Evolutionary conservation across 2,329 filamentous ascomycete genomes (phyloP).

Genomic region (Thermochaetoides dissita): DNA sequence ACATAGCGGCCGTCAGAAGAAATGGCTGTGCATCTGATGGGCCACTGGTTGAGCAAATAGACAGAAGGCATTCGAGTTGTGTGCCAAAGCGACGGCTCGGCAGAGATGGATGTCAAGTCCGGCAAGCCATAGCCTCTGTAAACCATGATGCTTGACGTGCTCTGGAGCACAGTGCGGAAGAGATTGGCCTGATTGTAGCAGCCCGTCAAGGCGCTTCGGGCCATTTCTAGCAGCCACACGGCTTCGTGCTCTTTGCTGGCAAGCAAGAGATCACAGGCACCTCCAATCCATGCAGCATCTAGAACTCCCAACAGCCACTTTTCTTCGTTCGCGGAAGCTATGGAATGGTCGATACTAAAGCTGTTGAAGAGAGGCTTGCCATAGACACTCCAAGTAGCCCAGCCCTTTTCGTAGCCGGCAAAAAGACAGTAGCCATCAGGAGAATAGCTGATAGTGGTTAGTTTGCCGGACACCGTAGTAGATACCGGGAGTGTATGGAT

Average conservation of each 20-base stretch:
- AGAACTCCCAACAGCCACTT: slow-evolving; percentile 70
- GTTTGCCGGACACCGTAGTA: slow-evolving; percentile 47
- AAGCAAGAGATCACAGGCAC: slow-evolving; percentile 74
- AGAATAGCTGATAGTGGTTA: slow-evolving; percentile 72
- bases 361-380: slow-evolving; percentile 78
- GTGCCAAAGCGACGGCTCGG: slow-evolving; percentile 90
- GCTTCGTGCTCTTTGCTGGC: slow-evolving; percentile 57
- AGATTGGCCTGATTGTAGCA: slow-evolving; percentile 88
- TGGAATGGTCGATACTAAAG: slow-evolving; percentile 54
- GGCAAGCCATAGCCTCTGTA: slow-evolving; percentile 88
- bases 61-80: slow-evolving; percentile 70
- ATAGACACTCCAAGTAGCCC: slow-evolving; percentile 96
- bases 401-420: slow-evolving; percentile 80
- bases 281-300: slow-evolving; percentile 73
- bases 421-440: slow-evolving; percentile 95
- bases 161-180: slow-evolving; percentile 77
- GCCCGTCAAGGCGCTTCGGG: slow-evolving; percentile 79
- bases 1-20: slow-evolving; percentile 89
- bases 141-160: slow-evolving; percentile 74
- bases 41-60: slow-evolving; percentile 88
- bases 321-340: slow-evolving; percentile 58
- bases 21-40: slow-evolving; percentile 72
- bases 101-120: slow-evolving; percentile 80
- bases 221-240: slow-evolving; percentile 82
- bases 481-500: slow-evolving; percentile 58